phyloP scores from a whole-genome alignment of 305 asterid species.

The Solanum hybrid region DNA sequence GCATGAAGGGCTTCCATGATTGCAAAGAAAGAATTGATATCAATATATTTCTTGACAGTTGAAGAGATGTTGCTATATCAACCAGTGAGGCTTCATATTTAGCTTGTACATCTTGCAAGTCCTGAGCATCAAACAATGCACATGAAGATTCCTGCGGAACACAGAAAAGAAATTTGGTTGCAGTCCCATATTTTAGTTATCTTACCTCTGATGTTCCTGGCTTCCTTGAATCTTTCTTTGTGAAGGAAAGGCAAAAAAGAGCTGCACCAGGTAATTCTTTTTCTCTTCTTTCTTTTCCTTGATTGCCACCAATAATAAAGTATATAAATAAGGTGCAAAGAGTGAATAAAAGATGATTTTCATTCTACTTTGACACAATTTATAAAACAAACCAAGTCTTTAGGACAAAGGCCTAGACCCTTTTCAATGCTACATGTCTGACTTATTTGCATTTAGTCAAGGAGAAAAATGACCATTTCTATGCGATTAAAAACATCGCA shows the following conservation, averaged over 20 bases:
- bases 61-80: constrained; percentile 76
- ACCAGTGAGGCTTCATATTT: constrained; percentile 57
- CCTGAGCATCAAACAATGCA: constrained; percentile 25
- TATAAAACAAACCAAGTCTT: background rate
- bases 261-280: constrained; percentile 90
- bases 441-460: background rate
- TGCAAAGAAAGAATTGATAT: constrained; percentile 77
- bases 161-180: background rate
- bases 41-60: constrained; percentile 69
- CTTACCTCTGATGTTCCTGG: constrained; percentile 55
- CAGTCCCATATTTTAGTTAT: constrained; percentile 9
- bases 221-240: constrained; percentile 41
- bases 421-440: background rate
- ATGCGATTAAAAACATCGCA: background rate
- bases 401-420: constrained; percentile 1
- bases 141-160: constrained; percentile 14
- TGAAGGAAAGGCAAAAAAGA: constrained; percentile 49
- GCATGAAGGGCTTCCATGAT: constrained; percentile 96
- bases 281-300: constrained; percentile 50
- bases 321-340: background rate
- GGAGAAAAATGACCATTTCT: background rate
- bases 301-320: constrained; percentile 6
- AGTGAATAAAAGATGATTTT: background rate
- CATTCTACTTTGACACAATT: background rate
- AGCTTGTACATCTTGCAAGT: constrained; percentile 45